These are phyloP conservation scores for Populus simonii DNA, from an alignment of 345 rosid species.

Conservation along the genomic window DNA sequence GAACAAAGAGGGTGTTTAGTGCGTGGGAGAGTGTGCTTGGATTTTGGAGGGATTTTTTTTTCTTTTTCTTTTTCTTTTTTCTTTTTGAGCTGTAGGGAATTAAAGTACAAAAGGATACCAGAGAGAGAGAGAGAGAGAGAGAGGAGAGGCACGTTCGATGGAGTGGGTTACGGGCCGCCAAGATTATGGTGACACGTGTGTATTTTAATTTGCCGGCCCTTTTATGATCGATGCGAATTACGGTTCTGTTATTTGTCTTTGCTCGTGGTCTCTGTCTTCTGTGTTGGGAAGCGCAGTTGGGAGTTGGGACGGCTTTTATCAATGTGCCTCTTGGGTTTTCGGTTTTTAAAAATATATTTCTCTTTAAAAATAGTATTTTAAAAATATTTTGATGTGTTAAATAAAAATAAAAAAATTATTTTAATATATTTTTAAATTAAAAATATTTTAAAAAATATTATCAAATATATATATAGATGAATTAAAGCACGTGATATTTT, in stretches of 20 bases:
- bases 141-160: slow-evolving; percentile 4
- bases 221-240: neutral
- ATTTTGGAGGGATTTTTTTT: slow-evolving; percentile 7
- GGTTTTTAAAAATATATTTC: no score
- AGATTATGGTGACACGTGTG: neutral
- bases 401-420: no score
- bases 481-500: no score
- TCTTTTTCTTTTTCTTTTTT: neutral
- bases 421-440: no score
- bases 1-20: neutral
- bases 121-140: neutral
- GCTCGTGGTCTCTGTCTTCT: neutral
- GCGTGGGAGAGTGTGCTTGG: slow-evolving; percentile 21
- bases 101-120: neutral
- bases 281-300: no score
- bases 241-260: neutral
- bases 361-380: no score
- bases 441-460: no score
- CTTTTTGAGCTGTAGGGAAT: neutral
- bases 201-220: neutral
- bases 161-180: slow-evolving; percentile 10
- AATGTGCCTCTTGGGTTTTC: no score
- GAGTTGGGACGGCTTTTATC: no score
- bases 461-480: no score
- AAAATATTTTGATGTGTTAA: no score